Evolutionary conservation across 371 early-diverging fungal species (phyloP).

Genomic region (Mucor saturninus): DNA sequence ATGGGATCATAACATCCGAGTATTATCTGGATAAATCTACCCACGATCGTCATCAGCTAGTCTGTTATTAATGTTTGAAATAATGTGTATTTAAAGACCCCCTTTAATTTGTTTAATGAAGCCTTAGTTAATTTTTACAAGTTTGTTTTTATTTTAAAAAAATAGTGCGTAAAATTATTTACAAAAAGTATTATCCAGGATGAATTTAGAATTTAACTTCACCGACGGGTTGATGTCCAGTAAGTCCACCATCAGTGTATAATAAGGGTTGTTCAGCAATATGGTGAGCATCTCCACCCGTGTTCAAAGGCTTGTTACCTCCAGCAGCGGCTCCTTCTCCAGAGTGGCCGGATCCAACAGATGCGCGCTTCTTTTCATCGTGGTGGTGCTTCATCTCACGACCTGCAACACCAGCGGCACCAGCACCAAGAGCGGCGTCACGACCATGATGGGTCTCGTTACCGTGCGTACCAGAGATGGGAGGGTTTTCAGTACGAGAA

Average conservation of each 20-base stretch:
- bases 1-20: too few species aligned
- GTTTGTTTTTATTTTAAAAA: constrained; percentile 1
- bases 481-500: background rate
- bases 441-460: constrained; percentile 18
- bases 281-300: constrained; percentile 33
- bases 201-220: constrained; percentile 35
- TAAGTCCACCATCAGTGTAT: constrained; percentile 32
- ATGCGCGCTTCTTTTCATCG: constrained; percentile 6
- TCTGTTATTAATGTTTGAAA: too few species aligned
- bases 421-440: constrained; percentile 20
- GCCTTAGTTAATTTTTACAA: too few species aligned
- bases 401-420: constrained; percentile 27
- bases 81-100: too few species aligned
- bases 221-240: constrained; percentile 41
- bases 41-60: too few species aligned
- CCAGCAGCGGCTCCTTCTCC: background rate
- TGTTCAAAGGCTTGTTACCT: constrained; percentile 26
- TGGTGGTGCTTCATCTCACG: background rate
- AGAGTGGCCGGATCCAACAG: background rate
- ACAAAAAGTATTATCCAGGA: background rate
- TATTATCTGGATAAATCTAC: too few species aligned
- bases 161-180: background rate
- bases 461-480: background rate
- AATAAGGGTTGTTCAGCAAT: constrained; percentile 35
- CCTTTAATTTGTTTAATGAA: too few species aligned